Percentiles rank a stretch among this genome's conserved stretches.
phyloP scores from a whole-genome alignment of 805 yeast species.

The Millerozyma miso region DNA sequence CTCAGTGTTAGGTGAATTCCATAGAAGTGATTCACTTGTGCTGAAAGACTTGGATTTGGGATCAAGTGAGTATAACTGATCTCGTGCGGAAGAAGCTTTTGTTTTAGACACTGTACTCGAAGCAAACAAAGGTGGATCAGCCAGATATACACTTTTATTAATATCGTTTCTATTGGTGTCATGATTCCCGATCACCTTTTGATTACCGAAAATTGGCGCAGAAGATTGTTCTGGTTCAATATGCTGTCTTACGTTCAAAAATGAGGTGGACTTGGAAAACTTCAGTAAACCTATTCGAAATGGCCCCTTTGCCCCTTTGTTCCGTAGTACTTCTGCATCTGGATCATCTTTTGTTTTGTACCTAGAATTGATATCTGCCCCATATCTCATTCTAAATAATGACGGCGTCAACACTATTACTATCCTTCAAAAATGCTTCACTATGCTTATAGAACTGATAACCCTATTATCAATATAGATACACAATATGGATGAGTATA shows the following conservation, averaged over 20 bases:
- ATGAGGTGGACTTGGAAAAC: slow-evolving; percentile 24
- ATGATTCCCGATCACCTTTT: slow-evolving; percentile 1
- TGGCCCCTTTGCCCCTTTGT: neutral
- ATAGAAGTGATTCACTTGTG: neutral
- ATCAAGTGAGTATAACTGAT: slow-evolving; percentile 9
- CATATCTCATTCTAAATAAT: neutral
- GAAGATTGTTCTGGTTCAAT: neutral
- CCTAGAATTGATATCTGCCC: neutral
- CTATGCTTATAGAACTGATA: too few species aligned
- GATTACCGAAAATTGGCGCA: neutral
- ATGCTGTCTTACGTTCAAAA: slow-evolving; percentile 14
- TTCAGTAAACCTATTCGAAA: slow-evolving; percentile 8
- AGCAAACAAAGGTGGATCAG: neutral
- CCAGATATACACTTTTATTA: neutral
- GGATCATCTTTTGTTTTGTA: neutral
- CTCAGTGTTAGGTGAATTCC: neutral
- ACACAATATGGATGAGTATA: too few species aligned
- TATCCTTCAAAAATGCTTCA: too few species aligned
- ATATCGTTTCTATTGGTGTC: neutral
- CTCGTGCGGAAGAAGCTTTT: neutral
- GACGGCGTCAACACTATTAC: too few species aligned
- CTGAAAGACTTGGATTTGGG: slow-evolving; percentile 6
- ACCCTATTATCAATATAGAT: too few species aligned
- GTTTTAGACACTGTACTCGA: neutral
- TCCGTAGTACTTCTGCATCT: neutral